These are phyloP conservation scores for Colletotrichum caudatum DNA, from an alignment of 2,329 filamentous ascomycete genomes.

Conservation along the genomic window DNA sequence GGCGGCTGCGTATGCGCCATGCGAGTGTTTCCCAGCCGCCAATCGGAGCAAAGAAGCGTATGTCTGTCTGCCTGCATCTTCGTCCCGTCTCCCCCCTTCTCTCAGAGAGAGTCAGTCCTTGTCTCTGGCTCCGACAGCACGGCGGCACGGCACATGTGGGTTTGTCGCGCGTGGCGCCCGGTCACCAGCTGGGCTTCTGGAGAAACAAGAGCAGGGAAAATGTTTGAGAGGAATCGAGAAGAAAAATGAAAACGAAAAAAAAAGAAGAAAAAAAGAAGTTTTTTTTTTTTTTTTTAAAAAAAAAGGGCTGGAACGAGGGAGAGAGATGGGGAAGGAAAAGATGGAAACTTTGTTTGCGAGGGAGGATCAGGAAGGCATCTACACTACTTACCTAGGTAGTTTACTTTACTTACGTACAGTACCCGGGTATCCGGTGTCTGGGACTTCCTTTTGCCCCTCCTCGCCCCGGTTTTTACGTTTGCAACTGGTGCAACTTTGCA, in stretches of 20 bases:
- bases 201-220: background rate
- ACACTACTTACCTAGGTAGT: too few species aligned
- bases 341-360: conserved; percentile 3
- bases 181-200: conserved; percentile 15
- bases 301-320: too few species aligned
- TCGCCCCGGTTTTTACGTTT: conserved; percentile 19
- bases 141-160: conserved; percentile 13
- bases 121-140: background rate
- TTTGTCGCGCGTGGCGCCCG: conserved; percentile 19
- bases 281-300: too few species aligned
- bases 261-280: too few species aligned
- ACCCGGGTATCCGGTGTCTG: background rate
- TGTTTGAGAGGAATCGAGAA: background rate
- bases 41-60: conserved; percentile 23
- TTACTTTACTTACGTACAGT: too few species aligned
- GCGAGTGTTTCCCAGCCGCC: conserved; percentile 16
- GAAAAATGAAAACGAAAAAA: too few species aligned
- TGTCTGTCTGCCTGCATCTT: background rate
- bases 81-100: background rate
- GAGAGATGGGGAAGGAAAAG: too few species aligned
- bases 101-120: background rate
- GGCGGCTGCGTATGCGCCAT: conserved; percentile 21
- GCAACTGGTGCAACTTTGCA: background rate
- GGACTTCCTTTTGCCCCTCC: background rate
- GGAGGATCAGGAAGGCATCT: background rate